Conservation (phyloP, 2,329 filamentous ascomycete genomes). For the Xylariaceae sp. region DNA sequence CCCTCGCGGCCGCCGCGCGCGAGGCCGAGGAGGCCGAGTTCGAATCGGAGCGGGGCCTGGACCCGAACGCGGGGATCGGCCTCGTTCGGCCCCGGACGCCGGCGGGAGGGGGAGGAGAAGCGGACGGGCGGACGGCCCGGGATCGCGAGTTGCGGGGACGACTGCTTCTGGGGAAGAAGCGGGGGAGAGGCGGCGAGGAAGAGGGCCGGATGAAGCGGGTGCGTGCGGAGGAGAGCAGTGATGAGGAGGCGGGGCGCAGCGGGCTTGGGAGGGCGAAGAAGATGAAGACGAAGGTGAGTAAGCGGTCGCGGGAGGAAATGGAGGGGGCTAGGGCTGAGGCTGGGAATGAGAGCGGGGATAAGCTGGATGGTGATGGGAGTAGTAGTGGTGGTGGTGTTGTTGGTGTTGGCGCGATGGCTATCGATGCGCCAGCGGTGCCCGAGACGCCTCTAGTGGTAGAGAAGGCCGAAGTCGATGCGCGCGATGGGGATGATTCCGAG, state of each 20-base stretch:
- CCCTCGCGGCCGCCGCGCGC: conserved; percentile 7
- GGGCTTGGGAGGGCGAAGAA: conserved; percentile 38
- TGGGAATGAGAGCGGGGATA: not conserved
- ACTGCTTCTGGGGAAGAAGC: conserved; percentile 24
- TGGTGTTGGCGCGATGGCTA: no score
- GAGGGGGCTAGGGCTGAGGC: not conserved
- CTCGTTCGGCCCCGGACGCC: not conserved
- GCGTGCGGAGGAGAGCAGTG: conserved; percentile 26
- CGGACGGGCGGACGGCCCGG: conserved; percentile 9
- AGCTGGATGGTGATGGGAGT: not conserved
- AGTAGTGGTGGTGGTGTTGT: not conserved
- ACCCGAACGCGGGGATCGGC: conserved; percentile 34
- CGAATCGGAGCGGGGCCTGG: conserved; percentile 27
- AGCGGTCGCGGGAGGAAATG: conserved; percentile 12
- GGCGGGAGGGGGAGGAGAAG: no score
- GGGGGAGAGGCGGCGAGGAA: conserved; percentile 3
- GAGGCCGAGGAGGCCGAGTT: conserved; percentile 26
- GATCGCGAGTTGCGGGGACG: conserved; percentile 30
- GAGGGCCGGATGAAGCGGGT: conserved; percentile 10
- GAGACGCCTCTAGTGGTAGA: not conserved
- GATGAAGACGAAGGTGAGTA: conserved; percentile 10
- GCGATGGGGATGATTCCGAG: not conserved
- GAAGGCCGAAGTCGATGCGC: not conserved
- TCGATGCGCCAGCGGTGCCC: not conserved
- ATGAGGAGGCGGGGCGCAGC: conserved; percentile 37